Evolutionary conservation across 371 early-diverging fungal species (phyloP).

Genomic region (Mortierella sp.): DNA sequence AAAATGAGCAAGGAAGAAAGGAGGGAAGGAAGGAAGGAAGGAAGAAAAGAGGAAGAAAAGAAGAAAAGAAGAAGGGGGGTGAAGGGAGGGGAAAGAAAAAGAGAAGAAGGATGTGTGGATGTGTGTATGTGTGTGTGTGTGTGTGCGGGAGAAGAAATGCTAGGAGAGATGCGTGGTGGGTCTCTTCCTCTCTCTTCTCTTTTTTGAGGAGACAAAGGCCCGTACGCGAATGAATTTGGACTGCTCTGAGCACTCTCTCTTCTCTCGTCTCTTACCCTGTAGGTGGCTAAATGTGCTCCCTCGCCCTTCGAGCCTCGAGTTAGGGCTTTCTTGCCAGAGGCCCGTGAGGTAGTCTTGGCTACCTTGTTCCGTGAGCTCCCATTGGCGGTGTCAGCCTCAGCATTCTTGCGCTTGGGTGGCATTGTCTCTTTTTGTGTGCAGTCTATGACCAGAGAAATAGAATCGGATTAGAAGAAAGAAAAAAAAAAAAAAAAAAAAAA

Average conservation of each 20-base stretch:
- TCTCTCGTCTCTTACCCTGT: too few species aligned
- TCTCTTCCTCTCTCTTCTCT: background rate
- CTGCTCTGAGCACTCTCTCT: too few species aligned
- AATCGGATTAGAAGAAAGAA: background rate
- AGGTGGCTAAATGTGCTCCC: too few species aligned
- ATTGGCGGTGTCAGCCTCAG: background rate
- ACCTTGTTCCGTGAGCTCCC: conserved; percentile 6
- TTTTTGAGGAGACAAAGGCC: too few species aligned
- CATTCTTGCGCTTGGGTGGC: conserved; percentile 27
- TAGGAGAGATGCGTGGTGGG: background rate
- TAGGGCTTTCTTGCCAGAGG: too few species aligned
- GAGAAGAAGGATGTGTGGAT: conserved; percentile 2
- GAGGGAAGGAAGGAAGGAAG: background rate
- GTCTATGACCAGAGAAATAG: too few species aligned
- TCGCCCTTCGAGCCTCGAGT: too few species aligned
- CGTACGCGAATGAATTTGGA: background rate
- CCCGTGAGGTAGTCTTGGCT: conserved; percentile 10
- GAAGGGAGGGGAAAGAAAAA: too few species aligned
- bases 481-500: background rate
- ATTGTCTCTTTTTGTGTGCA: too few species aligned
- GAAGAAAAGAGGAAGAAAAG: background rate
- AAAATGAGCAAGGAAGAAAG: background rate
- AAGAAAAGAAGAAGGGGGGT: background rate
- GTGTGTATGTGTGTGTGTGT: conserved; percentile 1
- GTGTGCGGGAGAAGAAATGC: background rate